Evolutionary conservation across 2,329 filamentous ascomycete genomes (phyloP).

Genomic region (Ascochyta pisi): DNA sequence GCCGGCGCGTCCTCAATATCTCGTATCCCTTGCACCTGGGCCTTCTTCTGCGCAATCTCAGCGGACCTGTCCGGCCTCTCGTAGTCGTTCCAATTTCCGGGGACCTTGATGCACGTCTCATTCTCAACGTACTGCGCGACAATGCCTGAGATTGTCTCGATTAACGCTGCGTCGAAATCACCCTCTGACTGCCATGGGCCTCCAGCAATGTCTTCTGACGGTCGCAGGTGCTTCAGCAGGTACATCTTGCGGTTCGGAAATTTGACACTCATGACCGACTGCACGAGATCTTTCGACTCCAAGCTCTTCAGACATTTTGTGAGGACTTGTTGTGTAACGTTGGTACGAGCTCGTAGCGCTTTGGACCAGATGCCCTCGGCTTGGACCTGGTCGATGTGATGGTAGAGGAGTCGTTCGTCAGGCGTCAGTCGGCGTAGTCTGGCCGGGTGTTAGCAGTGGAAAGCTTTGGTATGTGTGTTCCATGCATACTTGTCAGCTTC

Average conservation of each 20-base stretch:
- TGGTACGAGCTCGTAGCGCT: slow-evolving; percentile 78
- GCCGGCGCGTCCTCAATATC: slow-evolving; percentile 46
- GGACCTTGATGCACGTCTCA: slow-evolving; percentile 71
- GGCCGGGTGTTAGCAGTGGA: slow-evolving; percentile 14
- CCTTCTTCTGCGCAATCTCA: slow-evolving; percentile 46
- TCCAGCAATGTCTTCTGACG: slow-evolving; percentile 88
- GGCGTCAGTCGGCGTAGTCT: slow-evolving; percentile 58
- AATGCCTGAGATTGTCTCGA: slow-evolving; percentile 75
- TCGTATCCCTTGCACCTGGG: slow-evolving; percentile 36
- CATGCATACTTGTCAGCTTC: slow-evolving; percentile 47
- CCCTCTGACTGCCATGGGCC: slow-evolving; percentile 95
- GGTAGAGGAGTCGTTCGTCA: slow-evolving; percentile 86
- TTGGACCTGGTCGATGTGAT: slow-evolving; percentile 84
- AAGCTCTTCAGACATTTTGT: slow-evolving; percentile 84
- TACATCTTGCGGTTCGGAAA: slow-evolving; percentile 93
- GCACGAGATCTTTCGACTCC: slow-evolving; percentile 81
- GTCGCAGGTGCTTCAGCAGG: slow-evolving; percentile 84
- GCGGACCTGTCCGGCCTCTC: slow-evolving; percentile 46
- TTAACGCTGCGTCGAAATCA: slow-evolving; percentile 86
- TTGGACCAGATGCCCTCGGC: slow-evolving; percentile 90
- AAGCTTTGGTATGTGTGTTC: neutral
- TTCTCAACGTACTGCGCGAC: slow-evolving; percentile 76
- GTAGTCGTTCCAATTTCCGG: slow-evolving; percentile 51
- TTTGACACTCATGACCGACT: slow-evolving; percentile 89
- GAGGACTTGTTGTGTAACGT: slow-evolving; percentile 83